Base-by-base conservation (phyloP, 345 rosid genomes). In the Balakata baccata region DNA sequence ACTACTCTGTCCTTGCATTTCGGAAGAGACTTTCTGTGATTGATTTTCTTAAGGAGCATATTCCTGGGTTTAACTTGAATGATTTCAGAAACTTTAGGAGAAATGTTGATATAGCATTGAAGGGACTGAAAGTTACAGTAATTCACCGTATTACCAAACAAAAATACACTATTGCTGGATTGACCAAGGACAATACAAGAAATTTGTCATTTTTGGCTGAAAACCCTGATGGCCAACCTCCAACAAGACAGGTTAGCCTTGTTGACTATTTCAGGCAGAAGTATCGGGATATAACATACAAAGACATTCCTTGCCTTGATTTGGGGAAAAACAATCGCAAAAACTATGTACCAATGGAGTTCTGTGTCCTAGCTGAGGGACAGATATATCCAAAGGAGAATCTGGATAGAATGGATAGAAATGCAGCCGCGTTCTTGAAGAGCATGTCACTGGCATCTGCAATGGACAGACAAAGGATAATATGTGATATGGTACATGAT, bases 261-360 rank as follows among this genome's bases (percentile, higher is more conserved):
- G 85, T 86, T 74, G 88, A 90, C 46, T 92, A 94, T 77, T 94
- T 90, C 85, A 52, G 73, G 81, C 70, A 73, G 5, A 94, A 85
- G 74, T 89, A 94, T 49, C 43, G 75, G 65, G 78, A 90, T 34
- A 88, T 91, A 62, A 64, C 9, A 68, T 58, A 77, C 61, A 74
- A 76, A 68, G 85, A 92, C 73, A 74, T 89, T 60, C 98, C 98
- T 43, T 83, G 93, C 80, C 75, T 94, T 71, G 94, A 94, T 78
- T 59, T 94, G 72, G 85, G 97, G 18, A 90, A 75, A 76, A 74
- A 72, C 70, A 84, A 84, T 38, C 78, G 83, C 54, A 71, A 74
- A 72, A 87, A 90, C 66, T 74, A 75, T 37, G 88, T 94, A 8
- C 98, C 98, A 0, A 88, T 94, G 97, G 97, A 90, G 74, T 87